These are phyloP conservation scores for Conticribra weissflogii DNA, from an alignment of 108 stramenopile genomes.

Conservation along the genomic window DNA sequence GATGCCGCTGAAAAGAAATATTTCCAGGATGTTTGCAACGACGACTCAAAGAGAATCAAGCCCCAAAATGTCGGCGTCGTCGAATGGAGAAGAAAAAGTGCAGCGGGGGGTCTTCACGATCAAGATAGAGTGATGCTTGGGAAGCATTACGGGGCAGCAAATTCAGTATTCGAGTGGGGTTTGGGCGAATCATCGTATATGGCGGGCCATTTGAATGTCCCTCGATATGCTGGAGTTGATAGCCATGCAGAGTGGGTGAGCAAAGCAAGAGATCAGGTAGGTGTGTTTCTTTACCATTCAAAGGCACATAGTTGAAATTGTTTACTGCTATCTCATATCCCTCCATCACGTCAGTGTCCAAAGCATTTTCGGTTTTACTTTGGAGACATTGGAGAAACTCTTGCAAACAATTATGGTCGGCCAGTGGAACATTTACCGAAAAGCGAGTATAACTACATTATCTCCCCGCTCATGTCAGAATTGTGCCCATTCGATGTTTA, in stretches of 20 bases:
- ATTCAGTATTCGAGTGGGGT: slow-evolving; percentile 59
- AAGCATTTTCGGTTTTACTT: slow-evolving; percentile 53
- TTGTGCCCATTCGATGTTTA: slow-evolving; percentile 58
- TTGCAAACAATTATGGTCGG: slow-evolving; percentile 37
- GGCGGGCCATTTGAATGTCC: slow-evolving; percentile 45
- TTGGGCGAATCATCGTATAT: slow-evolving; percentile 58
- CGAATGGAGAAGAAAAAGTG: too few species aligned
- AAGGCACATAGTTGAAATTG: too few species aligned
- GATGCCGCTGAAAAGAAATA: too few species aligned
- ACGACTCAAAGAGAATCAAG: too few species aligned
- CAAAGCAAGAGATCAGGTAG: slow-evolving; percentile 20
- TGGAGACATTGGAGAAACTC: slow-evolving; percentile 52
- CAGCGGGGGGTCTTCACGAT: slow-evolving; percentile 48
- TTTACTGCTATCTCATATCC: too few species aligned
- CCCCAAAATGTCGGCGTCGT: too few species aligned
- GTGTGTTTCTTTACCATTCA: too few species aligned
- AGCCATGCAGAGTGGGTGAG: slow-evolving; percentile 50
- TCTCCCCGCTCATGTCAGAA: slow-evolving; percentile 47
- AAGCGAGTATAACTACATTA: slow-evolving; percentile 41
- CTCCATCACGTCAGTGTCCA: too few species aligned
- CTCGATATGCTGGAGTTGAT: slow-evolving; percentile 56
- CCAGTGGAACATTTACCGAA: slow-evolving; percentile 17
- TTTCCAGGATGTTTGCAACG: too few species aligned
- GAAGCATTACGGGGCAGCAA: slow-evolving; percentile 39
- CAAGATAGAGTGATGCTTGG: slow-evolving; percentile 45